Percentiles rank a stretch among this genome's conserved stretches.
These are phyloP conservation scores for Myrmaecium sp. DNA, from an alignment of 2,329 filamentous ascomycete species.

Conservation along the genomic window DNA sequence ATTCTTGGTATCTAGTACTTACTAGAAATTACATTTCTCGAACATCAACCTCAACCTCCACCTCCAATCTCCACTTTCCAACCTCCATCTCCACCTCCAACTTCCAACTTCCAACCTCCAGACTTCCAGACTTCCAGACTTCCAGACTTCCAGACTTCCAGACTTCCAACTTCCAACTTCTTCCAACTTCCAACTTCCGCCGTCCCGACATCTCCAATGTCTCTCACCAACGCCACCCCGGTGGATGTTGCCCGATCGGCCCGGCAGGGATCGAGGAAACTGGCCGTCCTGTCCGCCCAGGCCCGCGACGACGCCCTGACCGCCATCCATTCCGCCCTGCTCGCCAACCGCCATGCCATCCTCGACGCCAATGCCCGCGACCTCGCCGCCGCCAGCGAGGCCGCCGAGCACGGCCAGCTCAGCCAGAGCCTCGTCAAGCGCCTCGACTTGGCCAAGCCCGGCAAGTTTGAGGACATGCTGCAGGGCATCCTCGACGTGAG, in stretches of 20 bases:
- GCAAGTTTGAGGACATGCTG: slow-evolving; percentile 97
- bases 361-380: slow-evolving; percentile 76
- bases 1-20: too few species aligned
- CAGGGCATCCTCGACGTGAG: slow-evolving; percentile 84
- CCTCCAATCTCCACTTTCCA: too few species aligned
- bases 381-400: slow-evolving; percentile 54
- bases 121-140: not conserved
- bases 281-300: slow-evolving; percentile 60
- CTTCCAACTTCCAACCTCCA: not conserved
- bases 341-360: slow-evolving; percentile 53
- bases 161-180: not conserved
- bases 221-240: slow-evolving; percentile 71
- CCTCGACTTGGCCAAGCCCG: slow-evolving; percentile 67
- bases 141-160: not conserved
- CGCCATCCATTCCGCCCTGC: slow-evolving; percentile 63
- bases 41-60: too few species aligned
- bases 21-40: too few species aligned
- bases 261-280: slow-evolving; percentile 62
- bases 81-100: too few species aligned
- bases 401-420: slow-evolving; percentile 57
- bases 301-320: slow-evolving; percentile 75
- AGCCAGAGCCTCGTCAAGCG: slow-evolving; percentile 74
- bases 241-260: slow-evolving; percentile 61
- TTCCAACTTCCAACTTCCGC: slow-evolving; percentile 1
- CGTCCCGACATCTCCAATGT: slow-evolving; percentile 44